These are phyloP conservation scores for Neurospora sp. DNA, from an alignment of 495 filamentous ascomycete species.

Conservation along the genomic window DNA sequence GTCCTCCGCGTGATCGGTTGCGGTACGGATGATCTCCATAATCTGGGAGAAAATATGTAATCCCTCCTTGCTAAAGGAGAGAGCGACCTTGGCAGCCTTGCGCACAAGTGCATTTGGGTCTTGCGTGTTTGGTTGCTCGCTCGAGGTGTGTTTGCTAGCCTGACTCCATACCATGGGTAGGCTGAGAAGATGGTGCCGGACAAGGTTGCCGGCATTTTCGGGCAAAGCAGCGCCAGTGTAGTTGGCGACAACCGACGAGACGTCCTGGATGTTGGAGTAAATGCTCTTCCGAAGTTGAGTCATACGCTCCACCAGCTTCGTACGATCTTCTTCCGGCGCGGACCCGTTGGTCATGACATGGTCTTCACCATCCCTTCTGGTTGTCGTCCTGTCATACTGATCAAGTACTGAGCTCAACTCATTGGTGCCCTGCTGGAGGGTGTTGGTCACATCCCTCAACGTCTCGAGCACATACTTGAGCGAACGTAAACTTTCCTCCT, in stretches of 20 bases:
- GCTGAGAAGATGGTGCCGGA: conserved; percentile 67
- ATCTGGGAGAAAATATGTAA: conserved; percentile 86
- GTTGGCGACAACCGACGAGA: conserved; percentile 68
- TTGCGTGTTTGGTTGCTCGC: conserved; percentile 26
- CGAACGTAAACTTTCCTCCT: conserved; percentile 65
- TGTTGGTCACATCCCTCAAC: conserved; percentile 66
- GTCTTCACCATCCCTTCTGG: conserved; percentile 7
- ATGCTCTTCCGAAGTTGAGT: conserved; percentile 62
- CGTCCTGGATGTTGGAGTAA: conserved; percentile 61
- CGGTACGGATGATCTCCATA: conserved; percentile 68
- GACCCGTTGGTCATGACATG: conserved; percentile 11
- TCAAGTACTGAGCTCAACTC: conserved; percentile 61
- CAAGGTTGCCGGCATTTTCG: conserved; percentile 67
- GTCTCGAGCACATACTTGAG: conserved; percentile 68
- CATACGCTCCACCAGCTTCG: conserved; percentile 48
- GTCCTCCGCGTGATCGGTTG: conserved; percentile 72
- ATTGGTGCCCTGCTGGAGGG: conserved; percentile 57
- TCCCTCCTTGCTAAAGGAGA: conserved; percentile 77
- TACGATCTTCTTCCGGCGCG: conserved; percentile 22
- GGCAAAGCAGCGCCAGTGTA: conserved; percentile 79
- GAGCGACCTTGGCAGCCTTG: conserved; percentile 53
- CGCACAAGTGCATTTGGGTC: conserved; percentile 29
- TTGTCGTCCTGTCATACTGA: conserved; percentile 53
- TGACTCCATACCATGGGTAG: conserved; percentile 65
- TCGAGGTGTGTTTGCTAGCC: conserved; percentile 34